A percentile compares a stretch with the other conserved stretches of the same genome.
Conservation (phyloP, 75 land plant genomes). For the Isoetes taiwanensis region DNA sequence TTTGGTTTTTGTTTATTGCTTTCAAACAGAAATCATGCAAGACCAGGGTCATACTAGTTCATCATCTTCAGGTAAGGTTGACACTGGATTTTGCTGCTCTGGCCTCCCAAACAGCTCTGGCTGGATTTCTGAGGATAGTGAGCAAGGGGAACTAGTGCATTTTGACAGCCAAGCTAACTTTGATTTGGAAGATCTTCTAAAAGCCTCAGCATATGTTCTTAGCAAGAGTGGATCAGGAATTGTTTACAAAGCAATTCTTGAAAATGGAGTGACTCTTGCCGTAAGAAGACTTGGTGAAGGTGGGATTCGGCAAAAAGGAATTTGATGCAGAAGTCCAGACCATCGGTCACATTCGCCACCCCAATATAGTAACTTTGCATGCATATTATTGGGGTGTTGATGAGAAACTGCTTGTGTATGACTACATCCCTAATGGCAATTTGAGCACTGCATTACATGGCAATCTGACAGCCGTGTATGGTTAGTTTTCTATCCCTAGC, state of each 20-base stretch:
- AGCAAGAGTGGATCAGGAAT: constrained; percentile 77
- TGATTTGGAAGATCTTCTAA: constrained; percentile 58
- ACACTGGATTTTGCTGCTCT: not conserved
- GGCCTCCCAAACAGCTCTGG: not conserved
- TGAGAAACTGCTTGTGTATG: constrained; percentile 64
- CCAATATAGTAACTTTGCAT: constrained; percentile 52
- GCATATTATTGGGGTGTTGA: constrained; percentile 85
- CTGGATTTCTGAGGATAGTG: constrained; percentile 17
- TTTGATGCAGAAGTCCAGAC: constrained; percentile 44
- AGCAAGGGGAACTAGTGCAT: constrained; percentile 39
- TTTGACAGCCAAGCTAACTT: constrained; percentile 45
- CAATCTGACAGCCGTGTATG: too few relatives aligned
- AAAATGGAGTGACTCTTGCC: constrained; percentile 17
- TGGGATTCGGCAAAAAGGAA: constrained; percentile 36
- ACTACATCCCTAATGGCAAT: constrained; percentile 69
- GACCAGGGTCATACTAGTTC: too few relatives aligned
- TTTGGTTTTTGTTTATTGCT: too few relatives aligned
- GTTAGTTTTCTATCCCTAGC: too few relatives aligned
- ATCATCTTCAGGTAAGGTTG: too few relatives aligned
- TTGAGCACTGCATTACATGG: constrained; percentile 67
- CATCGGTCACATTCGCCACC: constrained; percentile 50
- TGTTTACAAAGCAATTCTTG: constrained; percentile 54
- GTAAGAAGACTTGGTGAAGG: constrained; percentile 58
- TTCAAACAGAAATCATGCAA: too few relatives aligned
- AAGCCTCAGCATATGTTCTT: constrained; percentile 29